phyloP scores from a whole-genome alignment of 176 grass and related monocot genomes.

The Melocanna baccifera region DNA sequence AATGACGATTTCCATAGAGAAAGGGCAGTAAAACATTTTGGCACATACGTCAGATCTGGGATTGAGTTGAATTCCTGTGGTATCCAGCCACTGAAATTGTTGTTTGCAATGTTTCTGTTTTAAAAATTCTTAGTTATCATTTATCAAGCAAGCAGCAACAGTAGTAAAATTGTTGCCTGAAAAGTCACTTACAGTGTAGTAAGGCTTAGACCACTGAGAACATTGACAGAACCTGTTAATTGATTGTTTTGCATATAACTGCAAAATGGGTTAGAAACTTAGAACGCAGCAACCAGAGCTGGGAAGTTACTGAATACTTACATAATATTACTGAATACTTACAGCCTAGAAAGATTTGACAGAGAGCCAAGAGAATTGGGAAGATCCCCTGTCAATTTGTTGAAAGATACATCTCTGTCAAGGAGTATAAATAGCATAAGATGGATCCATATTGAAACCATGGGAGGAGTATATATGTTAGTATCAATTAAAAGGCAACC shows the following conservation, averaged over 20 bases:
- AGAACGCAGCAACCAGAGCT: constrained; percentile 19
- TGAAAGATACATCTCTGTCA: constrained; percentile 95
- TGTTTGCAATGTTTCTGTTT: constrained; percentile 89
- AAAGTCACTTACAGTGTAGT: constrained; percentile 73
- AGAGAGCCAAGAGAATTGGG: constrained; percentile 77
- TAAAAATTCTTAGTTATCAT: neutral
- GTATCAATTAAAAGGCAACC: neutral
- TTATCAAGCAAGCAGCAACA: constrained; percentile 11
- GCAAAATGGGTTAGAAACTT: constrained; percentile 29
- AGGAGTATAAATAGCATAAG: constrained; percentile 43
- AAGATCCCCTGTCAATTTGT: constrained; percentile 80
- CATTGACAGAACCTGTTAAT: constrained; percentile 76
- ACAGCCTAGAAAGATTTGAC: constrained; percentile 93
- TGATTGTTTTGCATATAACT: constrained; percentile 95
- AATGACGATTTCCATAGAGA: neutral
- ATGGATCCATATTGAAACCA: constrained; percentile 39
- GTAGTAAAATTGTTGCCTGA: constrained; percentile 7
- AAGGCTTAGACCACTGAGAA: constrained; percentile 65
- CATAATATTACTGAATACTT: constrained; percentile 52
- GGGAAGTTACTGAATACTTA: constrained; percentile 49
- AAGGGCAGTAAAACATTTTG: neutral
- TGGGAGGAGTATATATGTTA: neutral
- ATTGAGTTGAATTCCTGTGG: constrained; percentile 80
- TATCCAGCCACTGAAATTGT: constrained; percentile 97
- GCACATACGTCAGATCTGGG: constrained; percentile 77